phyloP scores from a whole-genome alignment of 768 basidiomycete species.

The Daedaleopsis sinensis region DNA sequence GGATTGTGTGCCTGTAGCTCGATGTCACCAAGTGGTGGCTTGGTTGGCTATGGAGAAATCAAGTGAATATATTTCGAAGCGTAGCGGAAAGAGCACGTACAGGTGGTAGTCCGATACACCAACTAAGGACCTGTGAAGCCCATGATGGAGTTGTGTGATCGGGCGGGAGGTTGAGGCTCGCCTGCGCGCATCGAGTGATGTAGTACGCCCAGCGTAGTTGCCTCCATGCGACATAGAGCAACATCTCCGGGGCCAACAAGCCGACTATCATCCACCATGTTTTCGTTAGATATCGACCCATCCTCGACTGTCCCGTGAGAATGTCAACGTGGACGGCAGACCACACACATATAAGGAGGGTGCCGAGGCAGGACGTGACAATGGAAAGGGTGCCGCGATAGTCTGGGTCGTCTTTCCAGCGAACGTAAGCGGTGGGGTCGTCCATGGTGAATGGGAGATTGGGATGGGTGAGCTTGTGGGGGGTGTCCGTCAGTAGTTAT shows the following conservation, averaged over 20 bases:
- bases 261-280: constrained; percentile 4
- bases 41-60: too few species aligned
- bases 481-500: too few species aligned
- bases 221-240: constrained; percentile 2
- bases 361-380: constrained; percentile 12
- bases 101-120: neutral
- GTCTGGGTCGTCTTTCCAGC: constrained; percentile 7
- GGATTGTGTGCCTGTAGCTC: too few species aligned
- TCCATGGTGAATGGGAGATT: too few species aligned
- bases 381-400: constrained; percentile 18
- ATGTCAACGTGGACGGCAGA: constrained; percentile 15
- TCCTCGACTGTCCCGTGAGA: neutral
- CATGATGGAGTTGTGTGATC: neutral
- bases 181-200: neutral
- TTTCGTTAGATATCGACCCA: neutral
- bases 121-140: neutral
- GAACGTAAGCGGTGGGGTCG: neutral
- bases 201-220: neutral
- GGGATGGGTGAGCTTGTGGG: too few species aligned
- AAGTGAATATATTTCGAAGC: too few species aligned
- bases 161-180: neutral
- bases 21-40: too few species aligned
- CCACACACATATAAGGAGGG: constrained; percentile 20
- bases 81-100: too few species aligned
- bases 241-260: constrained; percentile 11